Conservation (phyloP, 495 filamentous ascomycete genomes). For the Tuber melanosporum region DNA sequence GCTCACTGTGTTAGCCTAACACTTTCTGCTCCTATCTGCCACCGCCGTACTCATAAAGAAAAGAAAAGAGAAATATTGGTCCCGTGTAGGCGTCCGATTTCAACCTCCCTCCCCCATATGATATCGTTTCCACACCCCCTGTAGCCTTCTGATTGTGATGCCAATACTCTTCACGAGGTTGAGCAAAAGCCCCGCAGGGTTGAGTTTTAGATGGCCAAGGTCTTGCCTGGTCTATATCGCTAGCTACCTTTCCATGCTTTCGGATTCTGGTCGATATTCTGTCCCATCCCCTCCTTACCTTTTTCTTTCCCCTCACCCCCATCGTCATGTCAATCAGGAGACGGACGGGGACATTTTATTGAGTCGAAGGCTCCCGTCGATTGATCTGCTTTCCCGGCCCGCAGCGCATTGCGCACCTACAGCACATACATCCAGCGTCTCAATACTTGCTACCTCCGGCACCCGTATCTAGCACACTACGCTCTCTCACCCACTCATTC, state of each 20-base stretch:
- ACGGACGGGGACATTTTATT: constrained; percentile 2
- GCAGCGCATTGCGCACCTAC: constrained; percentile 1
- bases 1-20: not conserved
- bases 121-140: not conserved
- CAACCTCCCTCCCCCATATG: constrained; percentile 1
- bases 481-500: not conserved
- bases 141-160: not conserved
- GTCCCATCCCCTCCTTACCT: not conserved
- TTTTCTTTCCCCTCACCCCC: not conserved
- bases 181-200: not conserved
- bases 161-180: not conserved
- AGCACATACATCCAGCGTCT: not conserved
- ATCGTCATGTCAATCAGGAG: not conserved
- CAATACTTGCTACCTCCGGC: not conserved
- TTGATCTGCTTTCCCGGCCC: not conserved
- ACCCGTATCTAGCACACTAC: not conserved
- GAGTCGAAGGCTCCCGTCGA: not conserved
- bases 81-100: not conserved
- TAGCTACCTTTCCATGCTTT: not conserved
- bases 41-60: not conserved
- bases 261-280: not conserved
- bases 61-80: not conserved
- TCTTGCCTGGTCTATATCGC: constrained; percentile 1
- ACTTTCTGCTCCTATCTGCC: not conserved
- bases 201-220: not conserved